These are phyloP conservation scores for Komagataella ulmi DNA, from an alignment of 805 yeast genomes.

Conservation along the genomic window DNA sequence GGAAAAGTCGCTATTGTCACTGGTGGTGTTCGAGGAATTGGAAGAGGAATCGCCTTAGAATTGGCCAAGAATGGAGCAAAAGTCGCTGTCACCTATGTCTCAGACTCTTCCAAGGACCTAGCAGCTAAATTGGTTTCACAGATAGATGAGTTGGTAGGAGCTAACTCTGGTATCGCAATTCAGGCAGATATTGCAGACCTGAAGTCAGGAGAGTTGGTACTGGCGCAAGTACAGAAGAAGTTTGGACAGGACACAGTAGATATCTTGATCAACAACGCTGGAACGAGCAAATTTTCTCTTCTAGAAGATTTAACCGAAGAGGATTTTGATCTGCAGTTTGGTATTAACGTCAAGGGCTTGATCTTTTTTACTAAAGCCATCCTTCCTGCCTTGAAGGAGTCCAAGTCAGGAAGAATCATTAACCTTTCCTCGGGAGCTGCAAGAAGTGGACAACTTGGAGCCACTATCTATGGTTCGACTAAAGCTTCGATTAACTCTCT, in stretches of 20 bases:
- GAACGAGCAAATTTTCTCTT: slow-evolving; percentile 5
- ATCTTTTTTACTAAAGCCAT: slow-evolving; percentile 4
- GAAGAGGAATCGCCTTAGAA: slow-evolving; percentile 7
- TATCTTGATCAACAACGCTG: slow-evolving; percentile 10
- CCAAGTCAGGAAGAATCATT: slow-evolving; percentile 5
- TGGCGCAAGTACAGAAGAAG: slow-evolving; percentile 3
- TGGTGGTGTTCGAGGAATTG: slow-evolving; percentile 11
- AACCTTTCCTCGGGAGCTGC: slow-evolving; percentile 6
- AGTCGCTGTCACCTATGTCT: slow-evolving; percentile 7
- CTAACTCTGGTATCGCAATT: slow-evolving; percentile 3
- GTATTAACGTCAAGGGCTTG: slow-evolving; percentile 5
- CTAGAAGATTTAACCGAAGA: slow-evolving; percentile 3
- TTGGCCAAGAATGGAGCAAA: slow-evolving; percentile 8
- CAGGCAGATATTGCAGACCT: slow-evolving; percentile 4
- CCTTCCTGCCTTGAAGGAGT: slow-evolving; percentile 4
- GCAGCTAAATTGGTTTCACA: slow-evolving; percentile 4
- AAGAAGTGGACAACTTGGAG: slow-evolving; percentile 3
- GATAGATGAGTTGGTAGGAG: slow-evolving; percentile 1
- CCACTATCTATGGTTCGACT: slow-evolving; percentile 6
- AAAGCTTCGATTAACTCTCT: slow-evolving; percentile 9
- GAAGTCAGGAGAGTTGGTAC: slow-evolving; percentile 1
- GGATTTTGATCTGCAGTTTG: slow-evolving; percentile 3
- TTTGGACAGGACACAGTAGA: slow-evolving; percentile 5
- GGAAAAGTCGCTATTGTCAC: slow-evolving; percentile 6
- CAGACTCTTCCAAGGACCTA: slow-evolving; percentile 1